Evolutionary conservation across 140 eudicot species (phyloP), one percentile per base, ranked within the genome.

Genomic region (Ambrosia hybrid): DNA sequence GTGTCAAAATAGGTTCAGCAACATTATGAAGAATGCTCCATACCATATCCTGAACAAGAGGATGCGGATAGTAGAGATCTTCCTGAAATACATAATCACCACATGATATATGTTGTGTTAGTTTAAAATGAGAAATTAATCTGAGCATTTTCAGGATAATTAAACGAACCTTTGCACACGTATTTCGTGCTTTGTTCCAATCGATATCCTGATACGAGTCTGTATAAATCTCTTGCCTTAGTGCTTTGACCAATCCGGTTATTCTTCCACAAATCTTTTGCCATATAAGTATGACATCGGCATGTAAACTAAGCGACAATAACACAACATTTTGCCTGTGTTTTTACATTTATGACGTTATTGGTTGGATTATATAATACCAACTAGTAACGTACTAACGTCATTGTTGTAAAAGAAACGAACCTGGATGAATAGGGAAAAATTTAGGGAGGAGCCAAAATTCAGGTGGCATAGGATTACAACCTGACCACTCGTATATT

Each of bases 401-500:
- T 8, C 7, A 11, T 26, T 2, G 33, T n/a, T 2, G 1, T 14
- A 51, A 33, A 61, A 14, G 13, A 38, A 49, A 5, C 51, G 3
- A 65, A 85, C 91, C 89, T 83, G 95, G 95, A 83, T 85, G 89
- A 45, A 85, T 3, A 2, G 89, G 91, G 34, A 76, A 73, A 30
- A 71, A 52, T 0, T 79, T 69, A 4, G 89, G 91, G 11, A 85
- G 75, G 36, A 88, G 76, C 91, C 85, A 85, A 55, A 88, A 80
- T 68, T 88, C 95, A 0, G 90, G 95, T 39, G 90, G 90, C 86
- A 85, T 69, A 9, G 91, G 91, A 48, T 88, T 88, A 78, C 86
- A 80, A 15, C 88, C 88, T 41, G 52, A 83, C 95, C 91, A 85
- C 36, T 88, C 95, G 51, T 83, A 85, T 34, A 81, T 79, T 70